Conservation (phyloP, 805 yeast genomes). For the Wickerhamomyces kurtzmanii region DNA sequence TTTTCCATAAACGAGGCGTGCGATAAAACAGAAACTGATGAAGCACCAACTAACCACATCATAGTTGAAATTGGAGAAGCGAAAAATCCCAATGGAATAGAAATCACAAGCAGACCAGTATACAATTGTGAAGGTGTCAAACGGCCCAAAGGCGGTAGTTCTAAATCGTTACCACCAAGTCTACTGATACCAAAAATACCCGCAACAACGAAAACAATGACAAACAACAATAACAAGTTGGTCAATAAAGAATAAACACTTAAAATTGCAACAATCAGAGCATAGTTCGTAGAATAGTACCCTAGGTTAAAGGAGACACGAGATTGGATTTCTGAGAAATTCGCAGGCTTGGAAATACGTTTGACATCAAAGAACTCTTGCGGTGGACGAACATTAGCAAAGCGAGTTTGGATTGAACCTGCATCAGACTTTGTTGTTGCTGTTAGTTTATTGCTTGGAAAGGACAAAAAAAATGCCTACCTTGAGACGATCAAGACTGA, state of each 20-base stretch:
- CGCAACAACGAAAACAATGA: conserved; percentile 57
- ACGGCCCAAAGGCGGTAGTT: conserved; percentile 56
- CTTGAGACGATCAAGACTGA: conserved; percentile 38
- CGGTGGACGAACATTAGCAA: conserved; percentile 74
- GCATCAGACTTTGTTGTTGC: conserved; percentile 34
- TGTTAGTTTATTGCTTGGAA: conserved; percentile 9
- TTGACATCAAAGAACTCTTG: conserved; percentile 91
- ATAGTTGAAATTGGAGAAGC: conserved; percentile 87
- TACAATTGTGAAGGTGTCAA: conserved; percentile 74
- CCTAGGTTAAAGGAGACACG: conserved; percentile 82
- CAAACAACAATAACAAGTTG: conserved; percentile 76
- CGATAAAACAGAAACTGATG: conserved; percentile 64
- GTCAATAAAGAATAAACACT: conserved; percentile 83
- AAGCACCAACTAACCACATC: conserved; percentile 87
- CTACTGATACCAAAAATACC: conserved; percentile 75
- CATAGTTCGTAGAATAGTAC: conserved; percentile 82
- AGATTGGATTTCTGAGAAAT: conserved; percentile 81
- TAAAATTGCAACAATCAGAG: conserved; percentile 58
- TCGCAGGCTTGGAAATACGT: conserved; percentile 83
- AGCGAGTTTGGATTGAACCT: conserved; percentile 45
- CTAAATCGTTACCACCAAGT: conserved; percentile 77
- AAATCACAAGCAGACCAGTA: conserved; percentile 67
- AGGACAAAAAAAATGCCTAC: conserved; percentile 14
- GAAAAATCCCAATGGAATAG: conserved; percentile 73
- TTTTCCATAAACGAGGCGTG: conserved; percentile 92